Base-by-base conservation (phyloP, 306 rosid species). In the Quercus ilex region DNA sequence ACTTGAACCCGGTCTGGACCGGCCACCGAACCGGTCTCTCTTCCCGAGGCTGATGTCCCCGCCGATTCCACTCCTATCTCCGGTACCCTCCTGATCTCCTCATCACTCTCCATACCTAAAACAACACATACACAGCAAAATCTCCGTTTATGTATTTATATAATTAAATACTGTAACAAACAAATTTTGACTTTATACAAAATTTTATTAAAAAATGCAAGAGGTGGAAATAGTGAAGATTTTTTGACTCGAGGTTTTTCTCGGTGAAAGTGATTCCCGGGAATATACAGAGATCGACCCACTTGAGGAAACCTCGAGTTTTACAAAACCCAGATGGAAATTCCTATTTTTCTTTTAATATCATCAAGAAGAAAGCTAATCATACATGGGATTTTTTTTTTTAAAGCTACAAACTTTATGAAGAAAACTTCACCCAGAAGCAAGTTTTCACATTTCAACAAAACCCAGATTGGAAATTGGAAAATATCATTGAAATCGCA, bases 11-110 rank as follows among this genome's bases (percentile, higher is more conserved):
- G 89, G 79, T 84, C 96, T 11, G 89, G 85, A 65, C 97, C 98
- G 12, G 80, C 93, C 52, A 77, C 76, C 26, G 91, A 91, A 70
- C 96, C 88, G 19, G 77, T 38, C 4, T 82, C 89, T 51, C 88
- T 87, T 1, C 91, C 92, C 26, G 97, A 86, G 23, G 92, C 93
- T 12, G 98, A 87, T 0, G 94, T 87, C 81, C 94, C 99, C 1
- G 91, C 98, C 14, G 91, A 91, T 79, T 96, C 99, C 4, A 94
- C 93, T 9, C 94, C 98, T 13, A 93, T 78, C 82, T 96, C 99
- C 9, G 99, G 99, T 71, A 96, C 99, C 88, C 98, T 89, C 77
- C 98, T 82, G 88, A 96, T 87, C 92, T 96, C 99, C 80, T 96
- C 99, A 20, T 96, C 99, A 75, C 99, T 96, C 81, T 93, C 99